A percentile compares a stretch with the other conserved stretches of the same genome.
These are phyloP conservation scores for Blastomyces parvus DNA, from an alignment of 2,329 filamentous ascomycete species.

Conservation along the genomic window DNA sequence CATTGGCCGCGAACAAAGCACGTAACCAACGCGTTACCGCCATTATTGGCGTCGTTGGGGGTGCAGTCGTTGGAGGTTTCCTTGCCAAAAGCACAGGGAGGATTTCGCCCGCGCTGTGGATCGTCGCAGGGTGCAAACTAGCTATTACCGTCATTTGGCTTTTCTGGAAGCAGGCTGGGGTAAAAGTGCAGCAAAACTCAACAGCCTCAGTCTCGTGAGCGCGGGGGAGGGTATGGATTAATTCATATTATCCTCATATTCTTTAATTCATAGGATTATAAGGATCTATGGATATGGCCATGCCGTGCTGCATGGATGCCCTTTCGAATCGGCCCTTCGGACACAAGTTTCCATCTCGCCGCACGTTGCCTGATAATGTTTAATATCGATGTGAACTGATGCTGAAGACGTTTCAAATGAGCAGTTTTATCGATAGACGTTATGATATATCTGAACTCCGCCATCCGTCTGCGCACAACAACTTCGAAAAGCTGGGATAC, in stretches of 20 bases:
- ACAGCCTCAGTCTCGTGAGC: background rate
- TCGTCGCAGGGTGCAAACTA: slow-evolving; percentile 34
- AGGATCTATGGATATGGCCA: background rate
- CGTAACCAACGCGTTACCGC: slow-evolving; percentile 31
- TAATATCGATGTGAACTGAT: background rate
- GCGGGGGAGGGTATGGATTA: no score
- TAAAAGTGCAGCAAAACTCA: background rate
- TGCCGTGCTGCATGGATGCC: background rate
- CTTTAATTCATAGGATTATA: background rate
- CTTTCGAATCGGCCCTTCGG: background rate
- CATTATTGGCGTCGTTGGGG: slow-evolving; percentile 31
- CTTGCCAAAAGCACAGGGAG: slow-evolving; percentile 34
- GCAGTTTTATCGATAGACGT: background rate
- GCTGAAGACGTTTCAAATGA: background rate
- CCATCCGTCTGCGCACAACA: background rate
- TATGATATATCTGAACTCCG: background rate
- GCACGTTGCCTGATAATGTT: background rate
- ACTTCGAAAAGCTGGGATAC: background rate
- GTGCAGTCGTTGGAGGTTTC: slow-evolving; percentile 36
- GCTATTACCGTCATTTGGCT: slow-evolving; percentile 30
- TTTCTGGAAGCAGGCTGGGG: slow-evolving; percentile 25
- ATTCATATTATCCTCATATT: background rate
- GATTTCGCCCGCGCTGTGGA: slow-evolving; percentile 37
- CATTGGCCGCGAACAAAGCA: slow-evolving; percentile 32
- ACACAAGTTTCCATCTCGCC: background rate